Conservation (phyloP, 768 basidiomycete species). For the Lentinula lateritia region DNA sequence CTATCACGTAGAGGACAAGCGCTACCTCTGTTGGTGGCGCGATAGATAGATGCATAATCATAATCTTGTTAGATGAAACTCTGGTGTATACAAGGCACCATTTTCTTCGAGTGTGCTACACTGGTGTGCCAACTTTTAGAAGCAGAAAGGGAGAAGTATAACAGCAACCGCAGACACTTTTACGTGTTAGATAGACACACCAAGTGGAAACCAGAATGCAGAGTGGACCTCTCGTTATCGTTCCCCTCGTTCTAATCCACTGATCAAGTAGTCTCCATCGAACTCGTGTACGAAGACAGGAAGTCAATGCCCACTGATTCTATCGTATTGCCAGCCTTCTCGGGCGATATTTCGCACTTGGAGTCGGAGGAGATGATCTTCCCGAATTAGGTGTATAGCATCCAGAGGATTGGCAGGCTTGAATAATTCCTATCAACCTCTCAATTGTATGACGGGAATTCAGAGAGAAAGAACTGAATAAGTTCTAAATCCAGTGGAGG, state of each 20-base stretch:
- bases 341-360: background rate
- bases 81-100: background rate
- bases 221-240: background rate
- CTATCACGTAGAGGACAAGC: background rate
- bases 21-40: no score
- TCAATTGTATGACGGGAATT: background rate
- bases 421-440: background rate
- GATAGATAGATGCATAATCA: background rate
- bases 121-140: background rate
- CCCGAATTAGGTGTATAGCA: background rate
- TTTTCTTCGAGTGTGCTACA: background rate
- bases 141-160: background rate
- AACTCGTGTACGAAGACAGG: background rate
- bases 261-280: background rate
- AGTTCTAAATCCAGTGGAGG: background rate
- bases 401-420: background rate
- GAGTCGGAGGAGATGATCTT: background rate
- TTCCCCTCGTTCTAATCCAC: background rate
- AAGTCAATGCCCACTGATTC: background rate
- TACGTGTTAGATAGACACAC: background rate
- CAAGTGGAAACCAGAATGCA: background rate
- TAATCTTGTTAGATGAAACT: background rate
- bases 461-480: background rate
- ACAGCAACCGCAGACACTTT: background rate
- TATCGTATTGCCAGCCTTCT: background rate